Percentiles rank a stretch among this genome's conserved stretches.
These are phyloP conservation scores for Primulina eburnea DNA, from an alignment of 257 asterid species.

Conservation along the genomic window DNA sequence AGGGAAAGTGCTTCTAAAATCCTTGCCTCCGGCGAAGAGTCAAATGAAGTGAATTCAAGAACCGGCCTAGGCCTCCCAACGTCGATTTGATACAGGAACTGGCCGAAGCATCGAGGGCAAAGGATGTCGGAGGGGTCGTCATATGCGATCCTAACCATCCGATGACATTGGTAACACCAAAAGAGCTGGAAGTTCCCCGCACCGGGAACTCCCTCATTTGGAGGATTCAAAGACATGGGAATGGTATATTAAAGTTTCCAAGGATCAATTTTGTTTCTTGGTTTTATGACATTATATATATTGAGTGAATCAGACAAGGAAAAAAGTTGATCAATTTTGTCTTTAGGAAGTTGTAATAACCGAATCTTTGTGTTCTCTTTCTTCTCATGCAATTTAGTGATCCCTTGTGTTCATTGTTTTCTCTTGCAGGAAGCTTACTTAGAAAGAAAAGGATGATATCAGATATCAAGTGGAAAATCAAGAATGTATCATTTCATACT, in stretches of 20 bases:
- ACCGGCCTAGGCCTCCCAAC: conserved; percentile 38
- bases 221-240: conserved; percentile 41
- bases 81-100: conserved; percentile 56
- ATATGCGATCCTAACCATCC: conserved; percentile 43
- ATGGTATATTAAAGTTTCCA: background rate
- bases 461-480: conserved; percentile 10
- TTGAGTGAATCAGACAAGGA: conserved; percentile 6
- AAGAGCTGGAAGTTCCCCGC: conserved; percentile 44
- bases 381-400: conserved; percentile 22
- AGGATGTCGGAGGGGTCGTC: conserved; percentile 35
- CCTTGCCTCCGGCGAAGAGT: conserved; percentile 80
- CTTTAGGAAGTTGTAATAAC: conserved; percentile 35
- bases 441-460: conserved; percentile 33
- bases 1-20: conserved; percentile 61
- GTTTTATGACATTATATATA: background rate
- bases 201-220: conserved; percentile 24
- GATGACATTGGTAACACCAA: conserved; percentile 92
- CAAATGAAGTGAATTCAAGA: conserved; percentile 54
- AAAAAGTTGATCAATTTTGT: conserved; percentile 41
- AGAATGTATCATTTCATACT: background rate
- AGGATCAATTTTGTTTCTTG: background rate
- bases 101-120: conserved; percentile 73
- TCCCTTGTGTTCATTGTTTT: background rate
- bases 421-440: conserved; percentile 26
- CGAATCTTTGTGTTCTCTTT: conserved; percentile 33